phyloP scores from a whole-genome alignment of 495 filamentous ascomycete genomes.

The Oidiodendron maius region DNA sequence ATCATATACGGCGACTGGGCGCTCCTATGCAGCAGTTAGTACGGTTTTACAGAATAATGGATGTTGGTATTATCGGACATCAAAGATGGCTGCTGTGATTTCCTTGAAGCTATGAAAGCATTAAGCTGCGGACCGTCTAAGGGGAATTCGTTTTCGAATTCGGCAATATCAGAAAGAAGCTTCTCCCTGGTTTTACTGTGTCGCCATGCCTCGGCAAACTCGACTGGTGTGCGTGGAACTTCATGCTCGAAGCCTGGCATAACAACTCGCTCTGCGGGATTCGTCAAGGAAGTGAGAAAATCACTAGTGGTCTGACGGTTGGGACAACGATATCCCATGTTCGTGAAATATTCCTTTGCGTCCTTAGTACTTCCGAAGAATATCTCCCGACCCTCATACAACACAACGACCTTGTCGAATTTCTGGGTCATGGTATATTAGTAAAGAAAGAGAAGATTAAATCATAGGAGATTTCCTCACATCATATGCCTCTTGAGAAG shows the following conservation, averaged over 20 bases:
- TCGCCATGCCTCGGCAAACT: constrained; percentile 45
- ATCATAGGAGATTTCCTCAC: constrained; percentile 26
- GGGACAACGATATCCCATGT: constrained; percentile 68
- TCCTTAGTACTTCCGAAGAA: constrained; percentile 58
- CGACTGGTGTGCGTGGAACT: constrained; percentile 66
- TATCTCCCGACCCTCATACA: constrained; percentile 78
- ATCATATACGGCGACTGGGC: constrained; percentile 60
- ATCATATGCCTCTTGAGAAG: constrained; percentile 67
- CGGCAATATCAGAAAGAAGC: too few species aligned
- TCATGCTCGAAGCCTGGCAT: constrained; percentile 56
- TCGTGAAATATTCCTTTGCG: constrained; percentile 61
- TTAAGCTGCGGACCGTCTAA: too few species aligned
- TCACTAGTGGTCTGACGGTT: constrained; percentile 66
- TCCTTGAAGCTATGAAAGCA: too few species aligned
- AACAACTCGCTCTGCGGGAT: constrained; percentile 55
- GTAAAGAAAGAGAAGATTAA: not conserved
- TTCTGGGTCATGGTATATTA: not conserved
- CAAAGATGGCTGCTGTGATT: too few species aligned
- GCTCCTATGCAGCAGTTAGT: too few species aligned
- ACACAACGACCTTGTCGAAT: constrained; percentile 71
- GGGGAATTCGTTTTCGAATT: too few species aligned
- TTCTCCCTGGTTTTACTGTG: too few species aligned
- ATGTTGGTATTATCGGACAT: too few species aligned
- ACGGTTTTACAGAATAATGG: too few species aligned
- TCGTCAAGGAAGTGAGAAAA: constrained; percentile 73